Evolutionary conservation across 441 rosid genomes (phyloP).

Genomic region (Gossypium davidsonii): DNA sequence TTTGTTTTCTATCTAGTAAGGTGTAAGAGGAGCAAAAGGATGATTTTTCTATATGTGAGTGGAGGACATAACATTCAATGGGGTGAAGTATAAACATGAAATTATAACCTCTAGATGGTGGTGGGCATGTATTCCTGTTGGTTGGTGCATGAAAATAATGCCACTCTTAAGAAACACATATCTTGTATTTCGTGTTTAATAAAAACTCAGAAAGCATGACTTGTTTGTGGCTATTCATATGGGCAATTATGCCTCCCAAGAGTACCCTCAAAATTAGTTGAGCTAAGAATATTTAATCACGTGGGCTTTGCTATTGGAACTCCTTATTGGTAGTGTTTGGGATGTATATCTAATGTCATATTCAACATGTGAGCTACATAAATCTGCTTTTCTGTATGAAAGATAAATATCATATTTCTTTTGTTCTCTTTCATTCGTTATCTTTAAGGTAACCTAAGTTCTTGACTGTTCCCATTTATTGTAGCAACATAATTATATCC

Average conservation of each 20-base stretch:
- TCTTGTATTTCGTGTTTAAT: not conserved
- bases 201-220: not conserved
- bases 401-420: not conserved
- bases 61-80: not conserved
- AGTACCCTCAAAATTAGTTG: not conserved
- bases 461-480: not conserved
- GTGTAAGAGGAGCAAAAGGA: not conserved
- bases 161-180: not conserved
- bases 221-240: not conserved
- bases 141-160: constrained; percentile 3
- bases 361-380: not conserved
- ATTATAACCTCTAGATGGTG: not conserved
- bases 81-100: not conserved
- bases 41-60: not conserved
- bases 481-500: not conserved
- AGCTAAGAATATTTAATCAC: not conserved
- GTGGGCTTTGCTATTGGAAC: not conserved
- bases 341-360: not conserved
- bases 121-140: not conserved
- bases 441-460: not conserved
- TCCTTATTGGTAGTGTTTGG: not conserved
- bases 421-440: not conserved
- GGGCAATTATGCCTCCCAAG: not conserved
- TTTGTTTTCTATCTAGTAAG: constrained; percentile 4
- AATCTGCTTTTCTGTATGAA: not conserved